phyloP scores from a whole-genome alignment of 2,329 filamentous ascomycete species.

The Tolypocladium nubicola region DNA sequence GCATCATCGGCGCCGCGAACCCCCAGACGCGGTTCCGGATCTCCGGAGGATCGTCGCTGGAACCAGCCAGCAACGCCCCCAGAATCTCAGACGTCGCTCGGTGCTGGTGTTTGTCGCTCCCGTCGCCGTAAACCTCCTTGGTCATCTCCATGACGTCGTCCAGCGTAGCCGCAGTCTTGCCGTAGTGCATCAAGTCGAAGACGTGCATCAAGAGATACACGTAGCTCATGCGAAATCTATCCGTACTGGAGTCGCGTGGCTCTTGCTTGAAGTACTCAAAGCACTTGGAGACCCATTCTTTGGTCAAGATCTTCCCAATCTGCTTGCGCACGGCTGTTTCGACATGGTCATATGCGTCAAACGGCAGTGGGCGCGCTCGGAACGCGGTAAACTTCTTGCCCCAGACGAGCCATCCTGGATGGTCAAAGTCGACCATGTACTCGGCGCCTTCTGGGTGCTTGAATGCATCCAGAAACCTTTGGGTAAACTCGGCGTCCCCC shows the following conservation, averaged over 20 bases:
- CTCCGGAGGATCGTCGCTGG: slow-evolving; percentile 64
- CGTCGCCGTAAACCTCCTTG: slow-evolving; percentile 72
- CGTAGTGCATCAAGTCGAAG: slow-evolving; percentile 81
- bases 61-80: slow-evolving; percentile 71
- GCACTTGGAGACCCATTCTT: slow-evolving; percentile 76
- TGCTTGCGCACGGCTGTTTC: slow-evolving; percentile 65
- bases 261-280: slow-evolving; percentile 96
- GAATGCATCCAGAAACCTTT: slow-evolving; percentile 69
- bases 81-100: slow-evolving; percentile 91
- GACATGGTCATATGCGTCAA: slow-evolving; percentile 64
- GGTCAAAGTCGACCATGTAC: slow-evolving; percentile 85
- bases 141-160: slow-evolving; percentile 81
- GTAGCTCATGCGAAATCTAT: slow-evolving; percentile 83
- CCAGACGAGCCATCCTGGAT: slow-evolving; percentile 96
- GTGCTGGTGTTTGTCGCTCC: slow-evolving; percentile 95
- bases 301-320: slow-evolving; percentile 71
- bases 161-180: slow-evolving; percentile 65
- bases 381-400: slow-evolving; percentile 76
- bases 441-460: slow-evolving; percentile 56
- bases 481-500: slow-evolving; percentile 70
- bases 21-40: slow-evolving; percentile 72
- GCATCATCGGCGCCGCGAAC: slow-evolving; percentile 81
- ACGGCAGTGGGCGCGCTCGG: slow-evolving; percentile 59
- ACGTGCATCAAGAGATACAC: slow-evolving; percentile 80
- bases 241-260: slow-evolving; percentile 68